Evolutionary conservation across 805 yeast species (phyloP).

Genomic region (Metahyphopichia silvanorum): DNA sequence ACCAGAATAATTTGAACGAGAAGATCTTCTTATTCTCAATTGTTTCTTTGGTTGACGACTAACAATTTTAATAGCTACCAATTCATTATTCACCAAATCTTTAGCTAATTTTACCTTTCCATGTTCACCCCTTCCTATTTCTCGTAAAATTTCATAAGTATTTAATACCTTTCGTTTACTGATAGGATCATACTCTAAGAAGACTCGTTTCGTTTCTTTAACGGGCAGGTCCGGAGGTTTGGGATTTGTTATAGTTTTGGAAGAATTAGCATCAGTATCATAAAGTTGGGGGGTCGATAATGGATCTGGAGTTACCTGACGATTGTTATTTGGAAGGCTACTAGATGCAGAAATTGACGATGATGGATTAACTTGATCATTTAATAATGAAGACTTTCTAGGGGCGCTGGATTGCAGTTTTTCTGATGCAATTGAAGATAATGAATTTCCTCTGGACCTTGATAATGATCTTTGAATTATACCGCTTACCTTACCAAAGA

Average conservation of each 20-base stretch:
- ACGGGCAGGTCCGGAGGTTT: constrained; percentile 38
- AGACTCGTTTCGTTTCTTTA: constrained; percentile 78
- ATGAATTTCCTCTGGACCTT: constrained; percentile 12
- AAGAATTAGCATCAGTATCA: not conserved
- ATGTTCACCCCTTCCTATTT: constrained; percentile 95
- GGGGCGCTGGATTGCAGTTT: constrained; percentile 1
- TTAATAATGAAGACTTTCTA: not conserved
- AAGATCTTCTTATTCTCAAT: constrained; percentile 24
- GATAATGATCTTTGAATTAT: constrained; percentile 23
- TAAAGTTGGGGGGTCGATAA: constrained; percentile 1
- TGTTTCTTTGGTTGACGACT: constrained; percentile 55
- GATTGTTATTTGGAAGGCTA: not conserved
- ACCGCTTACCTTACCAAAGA: constrained; percentile 32
- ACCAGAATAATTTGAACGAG: constrained; percentile 6
- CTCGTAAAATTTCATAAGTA: constrained; percentile 82
- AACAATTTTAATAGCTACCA: constrained; percentile 92
- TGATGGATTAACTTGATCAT: not conserved
- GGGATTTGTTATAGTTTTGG: not conserved
- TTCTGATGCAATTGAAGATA: constrained; percentile 4
- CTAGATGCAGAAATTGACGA: not conserved
- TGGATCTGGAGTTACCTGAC: constrained; percentile 1
- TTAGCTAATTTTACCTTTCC: constrained; percentile 95
- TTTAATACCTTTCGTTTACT: constrained; percentile 78
- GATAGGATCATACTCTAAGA: constrained; percentile 85
- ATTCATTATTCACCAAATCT: constrained; percentile 57